Percentiles rank a stretch among this genome's conserved stretches.
Conservation (phyloP, 805 yeast genomes). For the Ogataea methanolica region DNA sequence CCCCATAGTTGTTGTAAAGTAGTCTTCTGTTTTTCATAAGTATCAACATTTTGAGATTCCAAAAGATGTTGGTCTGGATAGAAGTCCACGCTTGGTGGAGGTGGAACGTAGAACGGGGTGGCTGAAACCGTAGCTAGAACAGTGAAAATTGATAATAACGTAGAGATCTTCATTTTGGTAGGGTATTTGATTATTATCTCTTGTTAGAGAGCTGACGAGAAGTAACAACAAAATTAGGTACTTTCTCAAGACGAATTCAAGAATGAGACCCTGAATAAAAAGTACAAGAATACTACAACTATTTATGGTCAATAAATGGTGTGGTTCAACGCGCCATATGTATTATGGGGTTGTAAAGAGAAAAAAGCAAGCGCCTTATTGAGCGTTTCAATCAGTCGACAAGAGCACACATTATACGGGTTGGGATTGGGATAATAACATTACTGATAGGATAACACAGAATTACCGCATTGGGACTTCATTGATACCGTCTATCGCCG, state of each 20-base stretch:
- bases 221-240: no score
- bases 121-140: slow-evolving; percentile 1
- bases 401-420: no score
- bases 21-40: slow-evolving; percentile 19
- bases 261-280: no score
- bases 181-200: background rate
- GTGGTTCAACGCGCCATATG: no score
- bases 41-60: background rate
- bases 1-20: slow-evolving; percentile 66
- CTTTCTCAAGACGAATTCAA: no score
- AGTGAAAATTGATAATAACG: slow-evolving; percentile 3
- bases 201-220: background rate
- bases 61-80: slow-evolving; percentile 1
- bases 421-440: no score
- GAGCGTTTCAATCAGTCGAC: background rate
- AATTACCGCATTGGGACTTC: no score
- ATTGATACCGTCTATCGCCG: no score
- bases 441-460: no score
- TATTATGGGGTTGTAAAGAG: background rate
- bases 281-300: no score
- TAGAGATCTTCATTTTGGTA: slow-evolving; percentile 3
- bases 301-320: no score
- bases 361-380: background rate
- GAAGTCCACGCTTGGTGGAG: background rate
- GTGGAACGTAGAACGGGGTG: slow-evolving; percentile 1